These are phyloP conservation scores for Aethionema arabicum DNA, from an alignment of 345 rosid species.

Conservation along the genomic window DNA sequence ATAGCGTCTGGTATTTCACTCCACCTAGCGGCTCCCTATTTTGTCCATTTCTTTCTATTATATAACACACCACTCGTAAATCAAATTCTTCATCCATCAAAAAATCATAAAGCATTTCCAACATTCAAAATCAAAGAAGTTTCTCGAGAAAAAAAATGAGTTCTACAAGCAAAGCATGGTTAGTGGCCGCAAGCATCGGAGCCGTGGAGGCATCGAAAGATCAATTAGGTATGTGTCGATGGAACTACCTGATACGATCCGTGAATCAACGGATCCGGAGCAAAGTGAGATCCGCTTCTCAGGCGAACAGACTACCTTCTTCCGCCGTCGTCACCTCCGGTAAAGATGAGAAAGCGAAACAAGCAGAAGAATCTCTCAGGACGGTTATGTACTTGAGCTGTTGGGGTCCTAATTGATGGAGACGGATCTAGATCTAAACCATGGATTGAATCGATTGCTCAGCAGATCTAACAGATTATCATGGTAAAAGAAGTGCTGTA, in stretches of 20 bases:
- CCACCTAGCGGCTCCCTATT: conserved; percentile 17
- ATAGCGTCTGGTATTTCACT: conserved; percentile 19
- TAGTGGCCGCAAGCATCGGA: conserved; percentile 48
- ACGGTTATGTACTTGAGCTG: conserved; percentile 83
- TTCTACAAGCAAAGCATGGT: too few species aligned
- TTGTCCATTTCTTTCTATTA: not conserved
- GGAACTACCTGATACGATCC: too few species aligned
- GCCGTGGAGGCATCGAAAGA: too few species aligned
- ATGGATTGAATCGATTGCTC: too few species aligned
- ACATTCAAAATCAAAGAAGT: not conserved
- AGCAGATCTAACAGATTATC: not conserved
- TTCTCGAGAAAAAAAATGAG: not conserved
- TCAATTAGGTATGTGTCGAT: too few species aligned
- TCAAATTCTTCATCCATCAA: conserved; percentile 7
- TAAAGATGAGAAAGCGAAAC: conserved; percentile 39
- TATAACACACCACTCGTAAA: not conserved
- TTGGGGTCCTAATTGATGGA: conserved; percentile 59
- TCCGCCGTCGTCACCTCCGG: conserved; percentile 1
- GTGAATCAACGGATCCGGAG: too few species aligned
- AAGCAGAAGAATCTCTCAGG: conserved; percentile 69
- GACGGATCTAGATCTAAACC: not conserved
- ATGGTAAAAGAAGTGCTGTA: too few species aligned
- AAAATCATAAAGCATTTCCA: not conserved
- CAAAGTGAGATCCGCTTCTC: too few species aligned
- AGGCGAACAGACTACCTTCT: too few species aligned